A percentile compares a stretch with the other conserved stretches of the same genome.
Evolutionary conservation across 257 asterid genomes (phyloP).

Genomic region (Ajuga chamaepitys): DNA sequence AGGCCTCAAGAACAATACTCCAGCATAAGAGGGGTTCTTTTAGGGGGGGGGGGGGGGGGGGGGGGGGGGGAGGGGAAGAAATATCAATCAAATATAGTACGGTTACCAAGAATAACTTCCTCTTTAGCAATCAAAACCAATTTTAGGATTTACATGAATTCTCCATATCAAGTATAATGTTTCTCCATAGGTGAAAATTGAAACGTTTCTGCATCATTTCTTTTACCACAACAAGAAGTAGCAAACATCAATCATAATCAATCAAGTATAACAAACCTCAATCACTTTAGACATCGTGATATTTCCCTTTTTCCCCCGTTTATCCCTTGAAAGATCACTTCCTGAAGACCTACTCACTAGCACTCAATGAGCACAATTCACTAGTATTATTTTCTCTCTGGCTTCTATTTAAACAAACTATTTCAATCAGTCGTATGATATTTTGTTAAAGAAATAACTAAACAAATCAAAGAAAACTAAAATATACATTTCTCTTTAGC

Average conservation of each 20-base stretch:
- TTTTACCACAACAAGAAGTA: neutral
- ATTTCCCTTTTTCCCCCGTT: neutral
- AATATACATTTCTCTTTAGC: neutral
- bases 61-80: neutral
- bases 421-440: neutral
- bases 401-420: neutral
- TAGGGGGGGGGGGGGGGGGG: neutral
- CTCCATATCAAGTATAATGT: neutral
- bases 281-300: neutral
- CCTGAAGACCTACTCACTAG: neutral
- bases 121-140: neutral
- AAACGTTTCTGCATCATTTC: neutral
- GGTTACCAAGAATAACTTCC: neutral
- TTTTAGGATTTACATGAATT: neutral
- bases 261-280: neutral
- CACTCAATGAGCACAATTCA: neutral
- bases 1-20: neutral
- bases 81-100: neutral
- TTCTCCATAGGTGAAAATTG: neutral
- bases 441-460: neutral
- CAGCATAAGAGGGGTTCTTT: neutral
- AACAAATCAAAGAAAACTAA: conserved; percentile 1
- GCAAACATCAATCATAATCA: neutral
- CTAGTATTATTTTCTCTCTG: neutral
- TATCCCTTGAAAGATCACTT: neutral